Percentiles rank a stretch among this genome's conserved stretches.
phyloP scores from a whole-genome alignment of 768 basidiomycete genomes.

The Hydnomerulius pinastri region DNA sequence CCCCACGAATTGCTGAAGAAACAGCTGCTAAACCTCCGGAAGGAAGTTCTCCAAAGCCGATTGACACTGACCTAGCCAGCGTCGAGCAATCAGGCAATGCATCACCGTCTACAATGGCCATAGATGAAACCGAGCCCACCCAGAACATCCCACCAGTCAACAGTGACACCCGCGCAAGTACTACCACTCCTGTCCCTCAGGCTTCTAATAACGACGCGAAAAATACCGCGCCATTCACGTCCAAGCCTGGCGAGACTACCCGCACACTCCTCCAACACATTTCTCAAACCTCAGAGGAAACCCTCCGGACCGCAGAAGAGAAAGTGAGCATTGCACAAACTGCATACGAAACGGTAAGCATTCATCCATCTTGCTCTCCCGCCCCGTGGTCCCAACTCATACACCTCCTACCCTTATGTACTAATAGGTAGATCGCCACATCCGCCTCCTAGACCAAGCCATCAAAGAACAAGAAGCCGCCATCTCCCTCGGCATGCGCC shows the following conservation, averaged over 20 bases:
- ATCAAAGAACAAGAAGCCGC: slow-evolving; percentile 61
- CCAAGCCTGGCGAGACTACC: slow-evolving; percentile 38
- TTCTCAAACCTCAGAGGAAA: slow-evolving; percentile 59
- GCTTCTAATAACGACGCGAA: background rate
- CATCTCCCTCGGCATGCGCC: slow-evolving; percentile 52
- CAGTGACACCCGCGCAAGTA: background rate
- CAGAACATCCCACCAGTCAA: background rate
- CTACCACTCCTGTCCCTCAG: background rate
- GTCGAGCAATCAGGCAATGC: background rate
- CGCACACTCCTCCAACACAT: slow-evolving; percentile 58
- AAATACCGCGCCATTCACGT: slow-evolving; percentile 1
- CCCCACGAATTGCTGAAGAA: slow-evolving; percentile 6
- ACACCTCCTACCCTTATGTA: slow-evolving; percentile 3
- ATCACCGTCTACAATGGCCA: slow-evolving; percentile 4
- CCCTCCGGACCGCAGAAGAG: slow-evolving; percentile 68
- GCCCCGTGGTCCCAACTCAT: background rate
- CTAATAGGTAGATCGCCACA: slow-evolving; percentile 74
- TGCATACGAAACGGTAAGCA: slow-evolving; percentile 66
- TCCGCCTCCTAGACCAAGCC: slow-evolving; percentile 76
- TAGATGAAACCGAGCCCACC: slow-evolving; percentile 3
- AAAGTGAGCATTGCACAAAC: slow-evolving; percentile 76
- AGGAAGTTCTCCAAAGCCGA: background rate
- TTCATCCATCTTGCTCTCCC: background rate
- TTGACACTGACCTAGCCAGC: background rate
- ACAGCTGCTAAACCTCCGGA: background rate